Conservation (phyloP, 352 stramenopile genomes). For the Phytopythium litorale region DNA sequence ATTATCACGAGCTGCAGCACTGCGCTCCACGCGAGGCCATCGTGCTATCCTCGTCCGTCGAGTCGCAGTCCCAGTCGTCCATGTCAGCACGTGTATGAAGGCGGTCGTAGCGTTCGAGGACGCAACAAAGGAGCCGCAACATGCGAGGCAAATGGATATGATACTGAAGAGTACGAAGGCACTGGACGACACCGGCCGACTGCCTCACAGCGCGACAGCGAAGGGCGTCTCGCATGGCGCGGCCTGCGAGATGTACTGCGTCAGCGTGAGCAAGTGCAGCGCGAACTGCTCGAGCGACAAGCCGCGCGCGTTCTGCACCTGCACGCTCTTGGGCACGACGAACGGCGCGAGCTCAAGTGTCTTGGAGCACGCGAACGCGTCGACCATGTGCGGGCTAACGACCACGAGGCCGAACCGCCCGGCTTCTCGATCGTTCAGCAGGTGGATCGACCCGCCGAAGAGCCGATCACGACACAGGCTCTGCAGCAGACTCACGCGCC, state of each 20-base stretch:
- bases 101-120: not conserved
- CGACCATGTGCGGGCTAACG: slow-evolving; percentile 51
- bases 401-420: slow-evolving; percentile 61
- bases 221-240: slow-evolving; percentile 51
- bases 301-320: slow-evolving; percentile 43
- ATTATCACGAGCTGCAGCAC: not conserved
- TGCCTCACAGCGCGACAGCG: slow-evolving; percentile 34
- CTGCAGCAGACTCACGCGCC: slow-evolving; percentile 49
- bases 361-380: slow-evolving; percentile 48
- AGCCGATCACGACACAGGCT: slow-evolving; percentile 53
- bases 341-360: slow-evolving; percentile 53
- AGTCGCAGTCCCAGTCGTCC: not conserved
- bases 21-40: not conserved
- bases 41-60: not conserved
- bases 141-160: not conserved
- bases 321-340: slow-evolving; percentile 55
- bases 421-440: slow-evolving; percentile 27
- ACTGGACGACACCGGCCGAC: not conserved
- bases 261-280: slow-evolving; percentile 47
- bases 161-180: not conserved
- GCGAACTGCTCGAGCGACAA: slow-evolving; percentile 51
- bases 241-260: slow-evolving; percentile 50
- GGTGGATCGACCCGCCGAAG: slow-evolving; percentile 39
- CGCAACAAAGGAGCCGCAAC: not conserved
- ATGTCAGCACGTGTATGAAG: not conserved